These are phyloP conservation scores for Naumovozyma dairenensis DNA, from an alignment of 805 yeast species.

Conservation along the genomic window DNA sequence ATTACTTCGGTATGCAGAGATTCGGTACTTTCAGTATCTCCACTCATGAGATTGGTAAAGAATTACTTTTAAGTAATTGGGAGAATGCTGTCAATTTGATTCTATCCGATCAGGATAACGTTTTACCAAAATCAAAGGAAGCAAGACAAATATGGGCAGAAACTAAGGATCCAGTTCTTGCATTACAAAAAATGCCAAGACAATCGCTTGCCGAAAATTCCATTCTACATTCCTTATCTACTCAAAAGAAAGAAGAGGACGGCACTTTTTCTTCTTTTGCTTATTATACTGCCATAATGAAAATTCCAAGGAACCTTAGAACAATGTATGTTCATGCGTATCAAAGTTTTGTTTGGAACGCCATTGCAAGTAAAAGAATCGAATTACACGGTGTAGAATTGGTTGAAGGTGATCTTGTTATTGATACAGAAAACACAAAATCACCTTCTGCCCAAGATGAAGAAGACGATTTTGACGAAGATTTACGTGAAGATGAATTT, in stretches of 20 bases:
- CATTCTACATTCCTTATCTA: constrained; percentile 51
- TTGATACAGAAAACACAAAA: constrained; percentile 20
- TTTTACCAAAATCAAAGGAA: constrained; percentile 70
- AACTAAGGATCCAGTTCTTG: constrained; percentile 52
- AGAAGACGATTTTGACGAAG: constrained; percentile 59
- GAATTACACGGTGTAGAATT: constrained; percentile 58
- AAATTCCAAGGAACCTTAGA: constrained; percentile 84
- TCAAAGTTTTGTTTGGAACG: constrained; percentile 92
- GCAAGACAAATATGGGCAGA: constrained; percentile 77
- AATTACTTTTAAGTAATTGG: constrained; percentile 66
- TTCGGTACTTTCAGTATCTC: constrained; percentile 94
- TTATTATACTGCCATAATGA: constrained; percentile 74
- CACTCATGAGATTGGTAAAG: constrained; percentile 77
- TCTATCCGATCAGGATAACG: constrained; percentile 76
- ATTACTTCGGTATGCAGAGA: constrained; percentile 96
- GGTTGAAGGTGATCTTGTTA: constrained; percentile 75
- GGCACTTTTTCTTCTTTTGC: constrained; percentile 41
- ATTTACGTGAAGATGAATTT: constrained; percentile 46
- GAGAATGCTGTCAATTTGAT: constrained; percentile 68
- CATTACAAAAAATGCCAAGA: constrained; percentile 74
- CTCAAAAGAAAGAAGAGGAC: constrained; percentile 38
- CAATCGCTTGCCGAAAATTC: constrained; percentile 79
- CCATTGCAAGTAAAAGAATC: constrained; percentile 68
- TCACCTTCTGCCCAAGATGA: constrained; percentile 21
- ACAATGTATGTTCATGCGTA: constrained; percentile 97